Base-by-base conservation (phyloP, 805 yeast species). In the Kluyveromyces nonfermentans region DNA sequence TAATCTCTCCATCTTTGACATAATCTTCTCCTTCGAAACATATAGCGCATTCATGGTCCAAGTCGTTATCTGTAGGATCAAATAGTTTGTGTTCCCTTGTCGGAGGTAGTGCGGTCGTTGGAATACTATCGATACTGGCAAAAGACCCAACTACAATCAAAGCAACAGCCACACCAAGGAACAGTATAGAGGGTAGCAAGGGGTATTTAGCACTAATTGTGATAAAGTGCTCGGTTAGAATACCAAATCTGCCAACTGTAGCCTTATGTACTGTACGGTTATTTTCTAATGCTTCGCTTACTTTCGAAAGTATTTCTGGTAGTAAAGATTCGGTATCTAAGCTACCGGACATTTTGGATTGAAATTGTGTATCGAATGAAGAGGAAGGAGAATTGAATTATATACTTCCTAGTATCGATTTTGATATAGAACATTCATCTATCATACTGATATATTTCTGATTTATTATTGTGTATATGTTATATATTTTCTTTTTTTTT, bases 51-150 rank as follows among this genome's bases (percentile, higher is more conserved):
- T 50, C 56, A 8, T 48, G 50, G 16, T 43, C 46, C 9, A 48
- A 33, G 48, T 69, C 72, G 18, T 56, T 54, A 51, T 71, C 75
- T 1, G 68, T 48, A 15, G 65, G 70, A 50, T 71, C 74, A 50
- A 67, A 71, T 35, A 69, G 44, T 1, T 67, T 68, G 51, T 70
- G 72, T 7, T 56, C 41, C 10, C 50, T 54, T 9, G 56, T 59
- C 17, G 75, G 71, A 22, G 62, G 57, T 40, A 56, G 43, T 16
- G 62, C 59, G 31, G 59, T 57, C 19, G 48, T 50, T 16, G 62
- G 62, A 28, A 57, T 55, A 6, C 56, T 50, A 1, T 49, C 56
- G 3, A 71, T 41, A 0, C 72, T 59, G 5, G 63, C 56, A 46
- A 61, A 62, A 15, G 68, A 49, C 1, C 73, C 74, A 17, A 65